These are phyloP conservation scores for Halenospora varia DNA, from an alignment of 495 filamentous ascomycete species.

Conservation along the genomic window DNA sequence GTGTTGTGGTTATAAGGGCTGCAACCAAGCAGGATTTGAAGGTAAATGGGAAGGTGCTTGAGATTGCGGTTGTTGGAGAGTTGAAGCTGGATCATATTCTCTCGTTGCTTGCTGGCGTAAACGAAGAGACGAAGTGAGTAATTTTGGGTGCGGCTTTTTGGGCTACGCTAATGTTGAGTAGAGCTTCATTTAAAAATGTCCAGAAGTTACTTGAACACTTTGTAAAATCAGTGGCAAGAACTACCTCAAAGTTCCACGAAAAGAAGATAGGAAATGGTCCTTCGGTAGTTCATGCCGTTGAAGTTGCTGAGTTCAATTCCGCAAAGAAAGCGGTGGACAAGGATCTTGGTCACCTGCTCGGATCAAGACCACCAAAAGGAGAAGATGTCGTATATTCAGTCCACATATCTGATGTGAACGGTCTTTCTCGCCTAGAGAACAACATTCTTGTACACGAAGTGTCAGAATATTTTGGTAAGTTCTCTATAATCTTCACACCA, in stretches of 20 bases:
- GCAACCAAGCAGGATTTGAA: constrained; percentile 5
- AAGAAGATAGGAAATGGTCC: constrained; percentile 10
- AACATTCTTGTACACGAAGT: constrained; percentile 20
- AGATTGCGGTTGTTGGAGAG: constrained; percentile 9
- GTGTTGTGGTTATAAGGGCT: constrained; percentile 11
- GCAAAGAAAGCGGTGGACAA: constrained; percentile 15
- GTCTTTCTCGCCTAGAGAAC: constrained; percentile 14
- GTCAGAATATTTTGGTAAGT: constrained; percentile 16
- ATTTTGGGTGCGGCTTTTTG: no score
- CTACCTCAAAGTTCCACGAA: constrained; percentile 13
- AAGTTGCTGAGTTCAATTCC: constrained; percentile 13
- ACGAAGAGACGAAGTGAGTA: constrained; percentile 15
- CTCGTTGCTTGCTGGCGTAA: constrained; percentile 3
- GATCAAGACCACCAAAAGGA: not conserved
- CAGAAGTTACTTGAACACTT: constrained; percentile 13
- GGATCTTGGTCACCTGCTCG: constrained; percentile 10
- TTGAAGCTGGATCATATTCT: constrained; percentile 17
- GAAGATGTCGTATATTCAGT: constrained; percentile 10
- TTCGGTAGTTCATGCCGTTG: constrained; percentile 11
- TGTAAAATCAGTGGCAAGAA: constrained; percentile 3
- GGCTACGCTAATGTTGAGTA: no score
- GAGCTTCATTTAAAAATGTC: constrained; percentile 10
- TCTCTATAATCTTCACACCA: not conserved
- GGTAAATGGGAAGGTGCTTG: not conserved
- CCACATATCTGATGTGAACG: constrained; percentile 18